A percentile compares a stretch with the other conserved stretches of the same genome.
Conservation (phyloP, 345 rosid genomes). For the Eucalyptus paniculata region DNA sequence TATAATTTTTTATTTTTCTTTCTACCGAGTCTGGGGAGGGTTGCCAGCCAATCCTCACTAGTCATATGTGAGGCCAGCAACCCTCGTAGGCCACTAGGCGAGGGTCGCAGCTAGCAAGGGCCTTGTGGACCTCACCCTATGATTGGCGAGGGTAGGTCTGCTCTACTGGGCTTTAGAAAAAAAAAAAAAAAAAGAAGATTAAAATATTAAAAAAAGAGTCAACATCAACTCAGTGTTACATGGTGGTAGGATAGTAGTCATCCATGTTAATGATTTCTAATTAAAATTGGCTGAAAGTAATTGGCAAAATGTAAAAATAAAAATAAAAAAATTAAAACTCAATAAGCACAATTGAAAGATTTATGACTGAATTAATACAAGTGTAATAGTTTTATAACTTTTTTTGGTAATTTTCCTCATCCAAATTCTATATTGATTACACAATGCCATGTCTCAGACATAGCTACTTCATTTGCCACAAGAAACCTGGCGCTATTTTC, state of each 20-base stretch:
- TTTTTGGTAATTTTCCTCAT: rapidly evolving
- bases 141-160: rapidly evolving
- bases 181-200: no score
- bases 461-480: neutral
- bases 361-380: rapidly evolving
- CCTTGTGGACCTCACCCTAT: rapidly evolving
- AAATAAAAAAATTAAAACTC: no score
- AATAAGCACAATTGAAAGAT: rapidly evolving
- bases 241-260: rapidly evolving
- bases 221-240: rapidly evolving
- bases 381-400: rapidly evolving
- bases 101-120: rapidly evolving
- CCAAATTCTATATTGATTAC: neutral
- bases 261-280: rapidly evolving
- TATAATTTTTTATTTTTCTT: no score
- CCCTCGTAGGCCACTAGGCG: rapidly evolving
- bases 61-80: rapidly evolving
- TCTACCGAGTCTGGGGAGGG: rapidly evolving
- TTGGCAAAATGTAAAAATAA: no score
- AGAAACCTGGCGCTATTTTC: rapidly evolving
- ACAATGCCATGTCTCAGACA: neutral
- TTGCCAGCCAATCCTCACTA: rapidly evolving
- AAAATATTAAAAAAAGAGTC: no score
- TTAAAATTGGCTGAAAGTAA: rapidly evolving
- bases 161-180: rapidly evolving